Evolutionary conservation across 1,284 basidiomycete genomes (phyloP), one percentile per base, ranked within the genome.

Genomic region (Cryptococcus floricola): DNA sequence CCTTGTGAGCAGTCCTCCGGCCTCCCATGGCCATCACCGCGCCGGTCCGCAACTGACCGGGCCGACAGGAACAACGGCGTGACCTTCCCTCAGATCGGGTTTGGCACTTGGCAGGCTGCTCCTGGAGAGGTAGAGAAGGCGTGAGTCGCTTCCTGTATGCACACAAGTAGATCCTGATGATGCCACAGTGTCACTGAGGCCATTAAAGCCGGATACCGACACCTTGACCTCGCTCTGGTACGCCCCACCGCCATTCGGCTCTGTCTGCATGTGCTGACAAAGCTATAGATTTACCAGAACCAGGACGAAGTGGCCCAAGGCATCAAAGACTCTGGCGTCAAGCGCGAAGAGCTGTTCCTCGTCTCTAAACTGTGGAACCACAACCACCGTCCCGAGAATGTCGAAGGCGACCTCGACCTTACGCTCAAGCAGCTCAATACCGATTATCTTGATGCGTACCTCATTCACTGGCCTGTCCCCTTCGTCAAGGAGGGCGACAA

Each of bases 401-500:
- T 87, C 23, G 87, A 88, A 79, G 83, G 80, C 28, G 87, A 87
- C 68, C 83, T 91, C 54, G 83, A 90, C 62, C 80, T 83, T 73
- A 87, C 88, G 10, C 80, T 93, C n/a, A 70, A 76, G 53, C 83
- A 87, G 68, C 82, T 92, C 54, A 85, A 84, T 19, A 74, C 84
- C 28, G 80, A 84, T 44, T 93, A 93, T 69, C 80, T 94, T 39
- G 91, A 94, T 71, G 80, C 91, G 27, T 91, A 89, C 69, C 79
- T 91, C 48, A 80, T 94, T 58, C 91, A 94, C 80, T 95, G 91
- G 91, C 91, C 91, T 1, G 84, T 89, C 39, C 82, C 88, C 0
- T 88, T 92, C 74, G 75, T 73, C 19, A 23, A 23, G 85, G 16
- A 79, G 82, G 50, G 84, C 23, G 81, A 25, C 39, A 45, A 64